Evolutionary conservation across 148 eudicot genomes (phyloP), one percentile per base, ranked within the genome.

Genomic region (Cornus kousa): DNA sequence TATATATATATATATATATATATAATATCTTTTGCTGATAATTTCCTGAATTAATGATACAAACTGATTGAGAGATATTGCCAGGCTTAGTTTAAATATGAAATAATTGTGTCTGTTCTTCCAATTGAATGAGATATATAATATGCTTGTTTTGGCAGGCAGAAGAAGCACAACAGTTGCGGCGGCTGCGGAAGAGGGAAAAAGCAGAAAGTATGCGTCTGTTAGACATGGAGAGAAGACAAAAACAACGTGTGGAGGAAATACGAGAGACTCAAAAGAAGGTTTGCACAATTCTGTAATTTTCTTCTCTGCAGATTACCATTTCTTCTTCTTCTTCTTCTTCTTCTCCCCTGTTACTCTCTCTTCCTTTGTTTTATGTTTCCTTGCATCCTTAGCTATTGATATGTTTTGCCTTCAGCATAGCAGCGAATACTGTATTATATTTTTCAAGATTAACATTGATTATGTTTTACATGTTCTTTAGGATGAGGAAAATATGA

Each of bases 191-290:
- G 77, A 87, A 76, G 81, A 91, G 97, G 70, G 80, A 84, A 85
- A 92, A 78, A 73, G 95, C 91, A 68, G 95, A 93, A 85, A 89
- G 76, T 53, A 84, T 87, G 90, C 98, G 99, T 57, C 65, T 92
- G 82, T 76, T 87, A 84, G 97, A 85, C 77, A 91, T 94, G 90
- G 97, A 92, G 87, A 96, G 90, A 85, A 92, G 98, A 77, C 98
- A 92, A 80, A 91, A 83, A 84, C 86, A 88, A 78, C 95, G 99
- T 43, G 73, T 96, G 33, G 98, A 96, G 76, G 99, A 96, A 85
- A 80, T 96, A 19, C 88, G 99, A 68, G 88, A 90, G 81, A 80
- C 87, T 68, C 87, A 90, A 72, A 92, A 89, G 86, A 91, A 91
- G 99, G 99, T 91, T 43, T 60, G 71, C 62, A 50, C 10, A 23